Evolutionary conservation across 352 stramenopile species (phyloP).

Genomic region (Pythium brassicae): DNA sequence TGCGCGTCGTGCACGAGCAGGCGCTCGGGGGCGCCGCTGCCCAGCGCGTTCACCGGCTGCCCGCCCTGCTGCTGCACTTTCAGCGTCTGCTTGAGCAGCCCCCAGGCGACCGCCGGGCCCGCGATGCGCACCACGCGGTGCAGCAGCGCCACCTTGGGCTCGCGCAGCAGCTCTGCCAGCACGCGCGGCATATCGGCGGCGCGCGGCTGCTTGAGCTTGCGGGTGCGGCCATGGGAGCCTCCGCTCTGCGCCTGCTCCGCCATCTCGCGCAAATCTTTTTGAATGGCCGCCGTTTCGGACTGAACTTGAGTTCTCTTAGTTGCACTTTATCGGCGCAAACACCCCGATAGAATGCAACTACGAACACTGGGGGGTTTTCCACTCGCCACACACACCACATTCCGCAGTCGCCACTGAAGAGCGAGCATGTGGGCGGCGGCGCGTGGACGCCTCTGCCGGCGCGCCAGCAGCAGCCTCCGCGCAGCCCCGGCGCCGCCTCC

Average conservation of each 20-base stretch:
- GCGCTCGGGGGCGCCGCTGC: conserved; percentile 37
- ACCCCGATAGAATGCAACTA: too few species aligned
- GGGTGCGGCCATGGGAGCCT: conserved; percentile 20
- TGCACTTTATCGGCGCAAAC: too few species aligned
- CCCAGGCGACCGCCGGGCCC: conserved; percentile 55
- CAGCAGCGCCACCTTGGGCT: conserved; percentile 66
- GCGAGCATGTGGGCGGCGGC: conserved; percentile 1
- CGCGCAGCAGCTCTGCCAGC: conserved; percentile 47
- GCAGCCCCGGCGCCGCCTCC: not conserved
- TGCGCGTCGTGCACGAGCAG: conserved; percentile 41
- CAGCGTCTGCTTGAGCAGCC: conserved; percentile 61
- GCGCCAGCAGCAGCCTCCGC: not conserved
- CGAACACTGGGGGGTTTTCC: too few species aligned
- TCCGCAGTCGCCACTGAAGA: not conserved
- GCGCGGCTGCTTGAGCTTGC: conserved; percentile 40
- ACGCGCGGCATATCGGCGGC: conserved; percentile 50
- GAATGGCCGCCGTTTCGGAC: not conserved
- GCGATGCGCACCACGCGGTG: conserved; percentile 67
- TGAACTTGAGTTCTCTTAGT: conserved; percentile 1
- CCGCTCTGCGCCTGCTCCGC: too few species aligned
- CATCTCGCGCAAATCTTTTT: too few species aligned
- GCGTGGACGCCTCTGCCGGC: not conserved
- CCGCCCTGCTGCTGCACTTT: conserved; percentile 61
- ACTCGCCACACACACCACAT: not conserved
- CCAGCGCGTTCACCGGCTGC: conserved; percentile 41